Evolutionary conservation across 805 yeast genomes (phyloP).

Genomic region (Lipomyces japonicus): DNA sequence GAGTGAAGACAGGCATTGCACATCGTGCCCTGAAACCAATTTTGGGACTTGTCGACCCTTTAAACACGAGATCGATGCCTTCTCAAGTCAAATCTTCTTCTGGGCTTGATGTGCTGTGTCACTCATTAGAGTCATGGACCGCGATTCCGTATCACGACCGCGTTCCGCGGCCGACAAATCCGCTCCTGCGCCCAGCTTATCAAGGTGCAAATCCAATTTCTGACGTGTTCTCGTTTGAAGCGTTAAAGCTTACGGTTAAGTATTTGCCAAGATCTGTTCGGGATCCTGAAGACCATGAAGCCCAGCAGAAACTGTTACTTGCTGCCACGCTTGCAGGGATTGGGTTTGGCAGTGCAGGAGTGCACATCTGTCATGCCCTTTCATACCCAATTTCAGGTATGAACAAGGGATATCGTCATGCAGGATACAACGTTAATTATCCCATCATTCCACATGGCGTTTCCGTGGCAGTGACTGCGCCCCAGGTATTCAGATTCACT

Average conservation of each 20-base stretch:
- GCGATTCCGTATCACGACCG: conserved; percentile 44
- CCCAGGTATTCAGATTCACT: conserved; percentile 42
- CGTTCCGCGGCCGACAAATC: conserved; percentile 40
- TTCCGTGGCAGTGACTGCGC: conserved; percentile 46
- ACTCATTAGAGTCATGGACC: conserved; percentile 46
- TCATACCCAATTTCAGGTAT: conserved; percentile 42
- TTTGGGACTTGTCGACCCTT: conserved; percentile 46
- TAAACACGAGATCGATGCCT: conserved; percentile 43
- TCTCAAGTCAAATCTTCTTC: conserved; percentile 43
- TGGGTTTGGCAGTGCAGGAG: conserved; percentile 47
- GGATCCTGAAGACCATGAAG: conserved; percentile 43
- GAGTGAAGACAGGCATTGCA: conserved; percentile 46
- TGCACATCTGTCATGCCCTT: conserved; percentile 44
- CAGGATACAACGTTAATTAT: conserved; percentile 41
- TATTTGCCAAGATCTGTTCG: conserved; percentile 42
- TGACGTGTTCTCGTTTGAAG: conserved; percentile 45
- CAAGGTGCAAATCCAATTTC: conserved; percentile 48
- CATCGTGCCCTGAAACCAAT: conserved; percentile 43
- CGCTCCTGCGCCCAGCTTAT: conserved; percentile 41
- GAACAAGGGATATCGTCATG: conserved; percentile 39
- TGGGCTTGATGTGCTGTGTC: conserved; percentile 46
- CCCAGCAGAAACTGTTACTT: conserved; percentile 44
- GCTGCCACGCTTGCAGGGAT: conserved; percentile 48
- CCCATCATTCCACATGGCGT: conserved; percentile 47
- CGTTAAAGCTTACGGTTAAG: conserved; percentile 41